phyloP scores from a whole-genome alignment of 305 asterid species.

The Stenogyne calaminthoides region DNA sequence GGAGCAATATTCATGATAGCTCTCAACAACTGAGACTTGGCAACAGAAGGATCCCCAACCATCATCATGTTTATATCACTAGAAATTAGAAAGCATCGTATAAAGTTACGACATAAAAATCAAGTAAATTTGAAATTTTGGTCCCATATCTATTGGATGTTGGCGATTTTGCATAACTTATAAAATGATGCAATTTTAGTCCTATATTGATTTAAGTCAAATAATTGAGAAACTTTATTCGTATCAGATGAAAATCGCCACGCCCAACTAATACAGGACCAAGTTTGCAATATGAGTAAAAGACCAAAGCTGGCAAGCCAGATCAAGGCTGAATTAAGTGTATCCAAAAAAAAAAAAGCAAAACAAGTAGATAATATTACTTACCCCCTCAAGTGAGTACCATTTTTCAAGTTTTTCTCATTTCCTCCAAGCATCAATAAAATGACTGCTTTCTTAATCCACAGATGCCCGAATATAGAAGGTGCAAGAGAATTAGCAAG shows the following conservation, averaged over 20 bases:
- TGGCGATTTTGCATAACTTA: too few species aligned
- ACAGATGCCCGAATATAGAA: slow-evolving; percentile 88
- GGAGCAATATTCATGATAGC: slow-evolving; percentile 98
- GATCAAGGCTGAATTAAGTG: slow-evolving; percentile 16
- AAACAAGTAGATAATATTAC: slow-evolving; percentile 25
- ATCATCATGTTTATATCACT: slow-evolving; percentile 99
- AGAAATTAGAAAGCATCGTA: slow-evolving; percentile 30
- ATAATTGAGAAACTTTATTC: too few species aligned
- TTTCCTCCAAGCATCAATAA: slow-evolving; percentile 96
- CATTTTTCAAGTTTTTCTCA: slow-evolving; percentile 93
- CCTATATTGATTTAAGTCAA: too few species aligned
- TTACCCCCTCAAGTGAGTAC: slow-evolving; percentile 97
- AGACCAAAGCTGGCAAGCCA: neutral
- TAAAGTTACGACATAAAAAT: slow-evolving; percentile 10
- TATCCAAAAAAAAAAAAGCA: neutral
- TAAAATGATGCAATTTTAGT: too few species aligned
- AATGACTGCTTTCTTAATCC: slow-evolving; percentile 96
- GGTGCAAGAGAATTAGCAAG: slow-evolving; percentile 97
- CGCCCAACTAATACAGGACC: too few species aligned
- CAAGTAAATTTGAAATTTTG: too few species aligned
- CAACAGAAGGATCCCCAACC: slow-evolving; percentile 99
- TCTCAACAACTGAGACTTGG: slow-evolving; percentile 95
- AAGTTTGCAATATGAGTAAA: neutral
- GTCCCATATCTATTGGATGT: too few species aligned
- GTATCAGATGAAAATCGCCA: too few species aligned